Evolutionary conservation across 2,329 filamentous ascomycete species (phyloP).

Genomic region (Didymella pomorum): DNA sequence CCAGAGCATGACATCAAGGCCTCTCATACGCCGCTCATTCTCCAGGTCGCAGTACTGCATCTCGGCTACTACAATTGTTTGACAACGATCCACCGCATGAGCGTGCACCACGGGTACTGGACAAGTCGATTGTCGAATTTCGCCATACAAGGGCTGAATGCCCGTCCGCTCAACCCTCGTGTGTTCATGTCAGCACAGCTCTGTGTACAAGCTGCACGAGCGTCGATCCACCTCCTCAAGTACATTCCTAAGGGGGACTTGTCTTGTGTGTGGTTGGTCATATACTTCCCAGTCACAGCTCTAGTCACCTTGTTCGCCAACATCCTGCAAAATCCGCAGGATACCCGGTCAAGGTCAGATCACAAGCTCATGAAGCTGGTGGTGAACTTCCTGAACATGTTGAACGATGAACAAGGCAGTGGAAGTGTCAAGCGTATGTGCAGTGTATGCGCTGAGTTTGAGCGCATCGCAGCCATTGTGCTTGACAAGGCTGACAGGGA

Average conservation of each 20-base stretch:
- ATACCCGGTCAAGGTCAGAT: slow-evolving; percentile 86
- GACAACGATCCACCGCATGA: slow-evolving; percentile 98
- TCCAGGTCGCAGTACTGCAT: slow-evolving; percentile 93
- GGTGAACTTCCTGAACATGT: slow-evolving; percentile 87
- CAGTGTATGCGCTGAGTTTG: slow-evolving; percentile 93
- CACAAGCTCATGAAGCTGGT: slow-evolving; percentile 91
- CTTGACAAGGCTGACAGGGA: slow-evolving; percentile 93
- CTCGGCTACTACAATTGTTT: slow-evolving; percentile 98
- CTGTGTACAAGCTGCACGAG: slow-evolving; percentile 90
- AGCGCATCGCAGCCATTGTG: slow-evolving; percentile 88
- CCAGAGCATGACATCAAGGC: slow-evolving; percentile 96
- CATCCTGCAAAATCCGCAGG: slow-evolving; percentile 92
- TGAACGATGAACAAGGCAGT: slow-evolving; percentile 88
- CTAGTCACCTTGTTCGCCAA: slow-evolving; percentile 96
- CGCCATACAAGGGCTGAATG: slow-evolving; percentile 92
- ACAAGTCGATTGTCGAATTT: slow-evolving; percentile 94
- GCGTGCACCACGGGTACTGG: slow-evolving; percentile 97
- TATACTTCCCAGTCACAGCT: slow-evolving; percentile 96
- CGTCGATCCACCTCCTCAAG: slow-evolving; percentile 91
- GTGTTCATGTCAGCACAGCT: slow-evolving; percentile 93
- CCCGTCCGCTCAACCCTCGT: slow-evolving; percentile 86
- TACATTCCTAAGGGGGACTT: slow-evolving; percentile 97
- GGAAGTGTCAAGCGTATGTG: slow-evolving; percentile 94
- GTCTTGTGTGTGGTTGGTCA: slow-evolving; percentile 92
- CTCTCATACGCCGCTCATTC: slow-evolving; percentile 87